Conservation (phyloP, 495 filamentous ascomycete genomes). For the Hyaloscypha hepaticicola region DNA sequence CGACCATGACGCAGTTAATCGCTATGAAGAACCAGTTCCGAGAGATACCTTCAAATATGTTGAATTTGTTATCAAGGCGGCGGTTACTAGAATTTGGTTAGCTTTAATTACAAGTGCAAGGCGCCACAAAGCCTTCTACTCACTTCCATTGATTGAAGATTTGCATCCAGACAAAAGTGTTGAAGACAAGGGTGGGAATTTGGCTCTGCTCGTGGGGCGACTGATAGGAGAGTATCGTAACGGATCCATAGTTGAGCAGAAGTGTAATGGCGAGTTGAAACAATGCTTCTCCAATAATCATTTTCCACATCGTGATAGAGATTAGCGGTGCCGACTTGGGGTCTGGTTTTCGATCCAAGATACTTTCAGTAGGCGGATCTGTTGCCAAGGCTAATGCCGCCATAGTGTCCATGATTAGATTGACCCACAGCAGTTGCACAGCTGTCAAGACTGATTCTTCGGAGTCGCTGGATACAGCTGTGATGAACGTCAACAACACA, state of each 20-base stretch:
- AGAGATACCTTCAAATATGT: slow-evolving; percentile 80
- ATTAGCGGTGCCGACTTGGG: slow-evolving; percentile 76
- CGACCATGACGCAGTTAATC: slow-evolving; percentile 81
- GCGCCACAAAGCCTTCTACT: slow-evolving; percentile 41
- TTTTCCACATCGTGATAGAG: slow-evolving; percentile 91
- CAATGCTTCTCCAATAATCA: slow-evolving; percentile 84
- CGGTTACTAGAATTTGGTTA: slow-evolving; percentile 62
- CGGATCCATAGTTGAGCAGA: slow-evolving; percentile 71
- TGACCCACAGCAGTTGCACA: slow-evolving; percentile 89
- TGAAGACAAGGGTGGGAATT: slow-evolving; percentile 79
- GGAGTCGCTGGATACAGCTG: slow-evolving; percentile 66
- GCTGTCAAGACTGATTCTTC: slow-evolving; percentile 75
- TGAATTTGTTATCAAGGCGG: slow-evolving; percentile 83
- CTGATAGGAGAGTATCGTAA: slow-evolving; percentile 52
- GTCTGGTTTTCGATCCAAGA: slow-evolving; percentile 80
- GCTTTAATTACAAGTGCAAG: slow-evolving; percentile 14
- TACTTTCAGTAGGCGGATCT: slow-evolving; percentile 75
- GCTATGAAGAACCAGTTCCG: slow-evolving; percentile 78
- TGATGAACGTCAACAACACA: slow-evolving; percentile 78
- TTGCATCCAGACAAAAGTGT: slow-evolving; percentile 96
- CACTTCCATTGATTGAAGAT: slow-evolving; percentile 95
- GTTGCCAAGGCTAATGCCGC: slow-evolving; percentile 84
- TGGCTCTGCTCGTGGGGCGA: slow-evolving; percentile 47
- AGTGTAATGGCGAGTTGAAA: slow-evolving; percentile 81
- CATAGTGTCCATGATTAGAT: slow-evolving; percentile 92